Conservation (phyloP, 495 filamentous ascomycete genomes). For the Choiromyces venosus region DNA sequence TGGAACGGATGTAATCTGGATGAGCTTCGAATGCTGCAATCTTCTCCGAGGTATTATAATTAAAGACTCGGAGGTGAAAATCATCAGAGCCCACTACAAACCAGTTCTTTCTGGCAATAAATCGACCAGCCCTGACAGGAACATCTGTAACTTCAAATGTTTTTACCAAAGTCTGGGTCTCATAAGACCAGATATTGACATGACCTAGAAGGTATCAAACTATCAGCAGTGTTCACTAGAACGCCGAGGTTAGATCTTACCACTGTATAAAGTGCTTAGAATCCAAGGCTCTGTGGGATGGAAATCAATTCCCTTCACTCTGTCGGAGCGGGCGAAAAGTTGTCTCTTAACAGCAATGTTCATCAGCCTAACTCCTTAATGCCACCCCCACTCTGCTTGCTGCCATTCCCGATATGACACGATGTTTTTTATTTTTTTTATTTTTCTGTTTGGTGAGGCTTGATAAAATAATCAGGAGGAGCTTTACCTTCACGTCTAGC, state of each 20-base stretch:
- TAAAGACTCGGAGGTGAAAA: constrained; percentile 93
- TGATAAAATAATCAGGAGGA: constrained; percentile 16
- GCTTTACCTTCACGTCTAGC: constrained; percentile 82
- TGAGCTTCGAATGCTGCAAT: constrained; percentile 98
- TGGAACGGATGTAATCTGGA: constrained; percentile 97
- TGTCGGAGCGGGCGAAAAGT: constrained; percentile 76
- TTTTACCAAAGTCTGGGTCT: constrained; percentile 95
- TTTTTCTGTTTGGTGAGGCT: constrained; percentile 18
- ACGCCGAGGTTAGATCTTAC: constrained; percentile 49
- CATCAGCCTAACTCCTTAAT: constrained; percentile 39
- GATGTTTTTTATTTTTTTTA: constrained; percentile 29
- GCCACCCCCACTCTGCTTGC: constrained; percentile 11
- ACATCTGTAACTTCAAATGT: constrained; percentile 99
- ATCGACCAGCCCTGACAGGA: constrained; percentile 91
- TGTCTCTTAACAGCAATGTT: constrained; percentile 55
- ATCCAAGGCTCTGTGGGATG: constrained; percentile 97
- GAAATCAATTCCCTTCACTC: constrained; percentile 97
- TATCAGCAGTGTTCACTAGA: constrained; percentile 15
- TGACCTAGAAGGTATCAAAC: constrained; percentile 55
- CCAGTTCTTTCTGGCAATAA: constrained; percentile 98
- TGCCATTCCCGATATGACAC: constrained; percentile 31
- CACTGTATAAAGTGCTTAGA: constrained; percentile 91
- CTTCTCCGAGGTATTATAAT: constrained; percentile 99
- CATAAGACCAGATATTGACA: constrained; percentile 99
- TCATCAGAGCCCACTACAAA: constrained; percentile 98